phyloP scores from a whole-genome alignment of 257 asterid species.

The Echium plantagineum region DNA sequence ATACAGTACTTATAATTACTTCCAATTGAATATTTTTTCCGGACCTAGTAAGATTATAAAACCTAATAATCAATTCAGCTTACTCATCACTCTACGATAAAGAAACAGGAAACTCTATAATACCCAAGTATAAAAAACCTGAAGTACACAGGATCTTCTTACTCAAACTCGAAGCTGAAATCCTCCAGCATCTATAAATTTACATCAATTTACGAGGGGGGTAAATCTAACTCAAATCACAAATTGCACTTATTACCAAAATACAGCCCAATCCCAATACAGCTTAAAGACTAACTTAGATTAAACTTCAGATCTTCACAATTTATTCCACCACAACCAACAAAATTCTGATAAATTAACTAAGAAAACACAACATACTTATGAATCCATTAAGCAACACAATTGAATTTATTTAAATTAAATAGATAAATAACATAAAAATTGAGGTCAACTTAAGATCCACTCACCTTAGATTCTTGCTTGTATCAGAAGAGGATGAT shows the following conservation, averaged over 20 bases:
- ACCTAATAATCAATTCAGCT: too few relatives aligned
- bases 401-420: constrained; percentile 19
- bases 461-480: constrained; percentile 32
- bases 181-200: constrained; percentile 15
- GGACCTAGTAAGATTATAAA: too few relatives aligned
- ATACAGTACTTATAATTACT: too few relatives aligned
- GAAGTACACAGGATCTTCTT: background rate
- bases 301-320: constrained; percentile 25
- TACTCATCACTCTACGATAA: too few relatives aligned
- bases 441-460: constrained; percentile 22
- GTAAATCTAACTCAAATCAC: too few relatives aligned
- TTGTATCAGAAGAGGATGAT: constrained; percentile 25
- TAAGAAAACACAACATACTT: background rate
- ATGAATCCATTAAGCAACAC: constrained; percentile 5
- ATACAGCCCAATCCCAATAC: constrained; percentile 4
- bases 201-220: constrained; percentile 5
- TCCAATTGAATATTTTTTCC: too few relatives aligned
- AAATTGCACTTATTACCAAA: constrained; percentile 9
- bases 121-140: too few relatives aligned
- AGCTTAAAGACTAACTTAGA: constrained; percentile 5
- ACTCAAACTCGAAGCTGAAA: constrained; percentile 14
- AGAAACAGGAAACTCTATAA: too few relatives aligned
- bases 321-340: background rate
- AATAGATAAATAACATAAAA: background rate
- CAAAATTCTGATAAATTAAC: background rate